Evolutionary conservation across 140 eudicot genomes (phyloP).

Genomic region (Stevia rebaudiana): DNA sequence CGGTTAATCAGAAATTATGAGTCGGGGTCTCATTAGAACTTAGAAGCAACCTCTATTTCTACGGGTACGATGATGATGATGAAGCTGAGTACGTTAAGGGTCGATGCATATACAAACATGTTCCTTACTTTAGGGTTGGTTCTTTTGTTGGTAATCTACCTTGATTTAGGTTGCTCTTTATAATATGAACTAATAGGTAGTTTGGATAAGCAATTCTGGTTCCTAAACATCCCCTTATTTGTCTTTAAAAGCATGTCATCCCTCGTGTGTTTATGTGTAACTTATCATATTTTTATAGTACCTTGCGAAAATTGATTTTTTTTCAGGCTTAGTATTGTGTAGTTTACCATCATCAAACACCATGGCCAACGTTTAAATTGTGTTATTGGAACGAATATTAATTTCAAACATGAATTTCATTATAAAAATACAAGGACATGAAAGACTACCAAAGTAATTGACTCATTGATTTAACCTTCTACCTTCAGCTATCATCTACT

Average conservation of each 20-base stretch:
- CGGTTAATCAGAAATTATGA: too few relatives aligned
- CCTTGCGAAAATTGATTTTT: too few relatives aligned
- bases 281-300: too few relatives aligned
- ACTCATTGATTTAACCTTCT: background rate
- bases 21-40: too few relatives aligned
- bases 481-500: constrained; percentile 38
- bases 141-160: background rate
- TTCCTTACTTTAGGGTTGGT: background rate
- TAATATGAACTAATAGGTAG: background rate
- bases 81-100: too few relatives aligned
- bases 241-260: background rate
- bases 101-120: background rate
- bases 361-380: background rate
- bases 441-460: background rate
- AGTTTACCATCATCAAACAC: background rate
- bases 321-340: too few relatives aligned
- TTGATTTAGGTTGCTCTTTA: background rate
- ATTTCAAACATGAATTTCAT: background rate
- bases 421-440: background rate
- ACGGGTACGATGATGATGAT: too few relatives aligned
- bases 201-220: background rate
- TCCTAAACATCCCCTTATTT: background rate
- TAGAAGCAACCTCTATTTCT: too few relatives aligned
- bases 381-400: background rate
- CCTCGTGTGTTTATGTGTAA: too few relatives aligned